A percentile compares a stretch with the other conserved stretches of the same genome.
Conservation (phyloP, 331 rosid species). For the Malus hybrid region DNA sequence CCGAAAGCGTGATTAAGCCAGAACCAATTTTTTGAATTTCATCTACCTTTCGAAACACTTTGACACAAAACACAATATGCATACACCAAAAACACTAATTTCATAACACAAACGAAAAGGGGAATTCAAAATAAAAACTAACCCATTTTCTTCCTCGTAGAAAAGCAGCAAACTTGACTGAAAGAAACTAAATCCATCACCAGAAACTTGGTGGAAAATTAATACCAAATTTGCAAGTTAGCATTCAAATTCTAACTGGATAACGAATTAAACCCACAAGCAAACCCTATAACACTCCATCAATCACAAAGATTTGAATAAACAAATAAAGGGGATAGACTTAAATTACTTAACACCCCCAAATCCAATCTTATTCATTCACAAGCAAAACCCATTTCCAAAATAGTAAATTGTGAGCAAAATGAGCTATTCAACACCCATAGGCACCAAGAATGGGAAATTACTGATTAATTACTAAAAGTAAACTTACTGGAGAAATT, state of each 20-base stretch:
- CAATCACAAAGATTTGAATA: not conserved
- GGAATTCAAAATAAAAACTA: not conserved
- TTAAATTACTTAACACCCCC: not conserved
- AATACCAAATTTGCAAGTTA: not conserved
- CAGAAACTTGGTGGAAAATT: not conserved
- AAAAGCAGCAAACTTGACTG: not conserved
- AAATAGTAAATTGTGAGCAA: constrained; percentile 12
- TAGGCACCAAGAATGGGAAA: not conserved
- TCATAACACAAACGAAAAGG: not conserved
- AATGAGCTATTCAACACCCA: not conserved
- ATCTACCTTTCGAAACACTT: not conserved
- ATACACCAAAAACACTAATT: not conserved
- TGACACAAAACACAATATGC: not conserved
- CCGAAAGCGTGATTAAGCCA: not conserved
- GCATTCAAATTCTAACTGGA: constrained; percentile 8
- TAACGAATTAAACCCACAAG: constrained; percentile 2
- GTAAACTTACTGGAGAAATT: not conserved
- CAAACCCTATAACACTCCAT: constrained; percentile 27
- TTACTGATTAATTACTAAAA: not conserved
- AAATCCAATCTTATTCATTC: constrained; percentile 1
- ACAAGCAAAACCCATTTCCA: constrained; percentile 21
- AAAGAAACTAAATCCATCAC: not conserved
- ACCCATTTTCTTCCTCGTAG: not conserved
- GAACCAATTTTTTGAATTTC: not conserved
- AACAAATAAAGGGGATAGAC: too few species aligned